A percentile compares a stretch with the other conserved stretches of the same genome.
These are phyloP conservation scores for Fraxinus xanthoxyloides DNA, from an alignment of 305 asterid genomes.

Conservation along the genomic window DNA sequence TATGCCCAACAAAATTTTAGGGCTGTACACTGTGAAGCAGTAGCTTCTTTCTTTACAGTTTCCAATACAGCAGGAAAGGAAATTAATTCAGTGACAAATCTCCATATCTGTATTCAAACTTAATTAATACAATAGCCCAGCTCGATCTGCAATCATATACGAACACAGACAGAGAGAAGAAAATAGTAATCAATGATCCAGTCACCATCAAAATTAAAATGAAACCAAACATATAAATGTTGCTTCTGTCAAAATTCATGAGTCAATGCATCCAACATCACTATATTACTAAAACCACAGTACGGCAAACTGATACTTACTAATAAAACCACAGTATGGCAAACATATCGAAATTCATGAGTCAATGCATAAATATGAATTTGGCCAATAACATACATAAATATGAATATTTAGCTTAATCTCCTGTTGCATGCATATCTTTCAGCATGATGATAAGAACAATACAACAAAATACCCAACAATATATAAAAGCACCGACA, in stretches of 20 bases:
- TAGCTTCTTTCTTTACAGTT: conserved; percentile 2
- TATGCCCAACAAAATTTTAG: conserved; percentile 8
- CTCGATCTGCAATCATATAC: conserved; percentile 17
- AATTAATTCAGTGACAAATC: conserved; percentile 6
- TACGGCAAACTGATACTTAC: not conserved
- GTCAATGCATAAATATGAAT: not conserved
- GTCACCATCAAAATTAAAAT: conserved; percentile 8
- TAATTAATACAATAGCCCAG: not conserved
- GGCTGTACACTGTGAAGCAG: conserved; percentile 9
- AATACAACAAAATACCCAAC: not conserved
- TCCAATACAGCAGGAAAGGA: not conserved
- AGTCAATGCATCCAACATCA: conserved; percentile 3
- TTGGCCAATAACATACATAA: conserved; percentile 10
- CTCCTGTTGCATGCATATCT: not conserved
- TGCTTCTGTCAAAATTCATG: not conserved
- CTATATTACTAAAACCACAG: not conserved
- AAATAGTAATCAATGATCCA: not conserved
- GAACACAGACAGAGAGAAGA: not conserved
- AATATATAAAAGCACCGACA: not conserved
- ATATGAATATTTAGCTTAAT: not conserved
- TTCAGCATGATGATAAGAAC: conserved; percentile 9
- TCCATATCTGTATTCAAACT: not conserved
- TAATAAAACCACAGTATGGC: not conserved
- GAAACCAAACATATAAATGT: not conserved
- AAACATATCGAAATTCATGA: not conserved